Conservation (phyloP, 1,139 yeast genomes). For the Yamadazyma diddensiae region DNA sequence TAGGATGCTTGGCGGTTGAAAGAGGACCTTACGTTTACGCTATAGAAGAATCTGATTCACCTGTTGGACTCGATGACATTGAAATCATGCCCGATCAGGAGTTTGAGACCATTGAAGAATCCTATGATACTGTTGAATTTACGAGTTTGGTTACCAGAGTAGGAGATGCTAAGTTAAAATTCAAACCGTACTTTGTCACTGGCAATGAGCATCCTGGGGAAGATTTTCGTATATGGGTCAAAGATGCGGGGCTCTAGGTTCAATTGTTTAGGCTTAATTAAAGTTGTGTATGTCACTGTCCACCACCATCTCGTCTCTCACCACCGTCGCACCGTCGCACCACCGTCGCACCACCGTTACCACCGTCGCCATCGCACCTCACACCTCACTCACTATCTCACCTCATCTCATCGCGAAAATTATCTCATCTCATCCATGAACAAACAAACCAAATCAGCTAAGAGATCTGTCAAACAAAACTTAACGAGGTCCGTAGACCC, state of each 20-base stretch:
- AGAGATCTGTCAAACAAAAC: constrained; percentile 52
- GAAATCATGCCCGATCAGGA: constrained; percentile 6
- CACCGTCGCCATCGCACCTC: too few relatives aligned
- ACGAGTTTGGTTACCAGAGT: constrained; percentile 8
- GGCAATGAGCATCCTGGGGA: constrained; percentile 19
- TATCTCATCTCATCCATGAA: constrained; percentile 15
- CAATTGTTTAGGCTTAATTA: too few relatives aligned
- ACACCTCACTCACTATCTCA: too few relatives aligned
- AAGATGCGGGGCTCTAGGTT: constrained; percentile 2
- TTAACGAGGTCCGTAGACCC: constrained; percentile 57
- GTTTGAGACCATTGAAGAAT: constrained; percentile 4
- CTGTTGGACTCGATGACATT: constrained; percentile 5
- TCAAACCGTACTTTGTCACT: constrained; percentile 18
- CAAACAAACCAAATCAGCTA: constrained; percentile 58
- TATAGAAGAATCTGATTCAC: constrained; percentile 12
- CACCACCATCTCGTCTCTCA: too few relatives aligned
- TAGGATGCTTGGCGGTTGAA: constrained; percentile 16
- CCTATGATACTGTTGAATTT: constrained; percentile 6
- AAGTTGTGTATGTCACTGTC: too few relatives aligned
- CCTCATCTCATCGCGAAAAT: constrained; percentile 1
- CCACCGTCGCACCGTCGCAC: too few relatives aligned
- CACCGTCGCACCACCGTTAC: too few relatives aligned
- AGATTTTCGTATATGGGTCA: constrained; percentile 18
- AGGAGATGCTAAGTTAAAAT: constrained; percentile 8
- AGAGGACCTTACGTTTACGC: constrained; percentile 20